Conservation (phyloP, 139 green algal species). For the Tetraselmis chui region DNA sequence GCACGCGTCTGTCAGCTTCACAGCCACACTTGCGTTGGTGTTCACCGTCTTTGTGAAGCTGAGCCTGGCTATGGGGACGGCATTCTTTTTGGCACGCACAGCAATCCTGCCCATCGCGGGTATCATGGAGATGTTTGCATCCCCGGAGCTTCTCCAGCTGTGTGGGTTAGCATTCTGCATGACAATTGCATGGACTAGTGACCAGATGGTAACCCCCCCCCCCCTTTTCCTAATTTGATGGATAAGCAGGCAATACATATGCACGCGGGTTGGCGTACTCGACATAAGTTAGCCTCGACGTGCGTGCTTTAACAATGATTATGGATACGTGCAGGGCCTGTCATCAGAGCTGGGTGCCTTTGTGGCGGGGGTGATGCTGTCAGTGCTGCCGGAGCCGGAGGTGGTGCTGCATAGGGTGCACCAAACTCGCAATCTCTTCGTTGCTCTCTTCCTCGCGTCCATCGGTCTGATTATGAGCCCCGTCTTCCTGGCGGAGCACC, state of each 20-base stretch:
- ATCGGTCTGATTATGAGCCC: constrained; percentile 89
- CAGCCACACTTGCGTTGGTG: background rate
- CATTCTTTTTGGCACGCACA: background rate
- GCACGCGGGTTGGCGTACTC: too few relatives aligned
- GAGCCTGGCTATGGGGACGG: background rate
- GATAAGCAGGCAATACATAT: too few relatives aligned
- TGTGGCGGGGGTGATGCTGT: constrained; percentile 76
- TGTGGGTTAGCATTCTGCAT: constrained; percentile 73
- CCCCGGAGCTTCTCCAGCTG: constrained; percentile 75
- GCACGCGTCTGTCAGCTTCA: background rate
- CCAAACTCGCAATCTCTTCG: constrained; percentile 53
- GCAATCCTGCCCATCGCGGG: background rate
- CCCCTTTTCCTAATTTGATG: constrained; percentile 1
- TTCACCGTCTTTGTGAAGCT: background rate
- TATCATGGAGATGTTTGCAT: constrained; percentile 4
- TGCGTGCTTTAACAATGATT: background rate
- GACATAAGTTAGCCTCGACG: too few relatives aligned
- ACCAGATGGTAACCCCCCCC: constrained; percentile 24
- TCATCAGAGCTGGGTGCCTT: constrained; percentile 89
- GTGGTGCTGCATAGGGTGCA: constrained; percentile 52
- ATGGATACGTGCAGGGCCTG: constrained; percentile 38
- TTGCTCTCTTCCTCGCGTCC: constrained; percentile 85
- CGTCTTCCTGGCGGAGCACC: constrained; percentile 79
- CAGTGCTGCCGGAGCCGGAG: constrained; percentile 48
- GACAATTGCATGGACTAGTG: constrained; percentile 44